Evolutionary conservation across 2,329 filamentous ascomycete genomes (phyloP).

Genomic region (Fusarium sp.): DNA sequence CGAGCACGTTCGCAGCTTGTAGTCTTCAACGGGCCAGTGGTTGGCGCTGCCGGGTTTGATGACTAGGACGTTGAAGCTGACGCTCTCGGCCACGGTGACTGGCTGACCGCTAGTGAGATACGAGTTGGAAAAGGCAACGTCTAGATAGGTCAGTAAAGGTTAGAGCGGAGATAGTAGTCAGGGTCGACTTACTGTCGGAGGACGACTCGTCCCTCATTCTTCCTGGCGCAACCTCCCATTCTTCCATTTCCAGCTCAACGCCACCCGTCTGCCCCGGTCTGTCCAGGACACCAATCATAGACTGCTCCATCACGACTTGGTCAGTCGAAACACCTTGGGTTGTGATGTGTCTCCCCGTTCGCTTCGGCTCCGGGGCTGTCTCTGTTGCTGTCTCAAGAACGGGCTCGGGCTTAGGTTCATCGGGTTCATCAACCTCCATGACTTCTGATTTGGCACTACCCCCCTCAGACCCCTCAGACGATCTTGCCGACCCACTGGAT

Average conservation of each 20-base stretch:
- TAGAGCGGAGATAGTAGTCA: not conserved
- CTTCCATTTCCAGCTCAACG: conserved; percentile 56
- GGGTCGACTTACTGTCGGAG: conserved; percentile 55
- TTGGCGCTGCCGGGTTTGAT: conserved; percentile 58
- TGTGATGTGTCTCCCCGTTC: not conserved
- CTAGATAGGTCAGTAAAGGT: conserved; percentile 44
- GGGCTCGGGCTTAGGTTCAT: conserved; percentile 1
- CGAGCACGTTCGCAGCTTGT: conserved; percentile 58
- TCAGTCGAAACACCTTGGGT: not conserved
- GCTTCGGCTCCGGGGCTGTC: not conserved
- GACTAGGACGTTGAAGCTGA: conserved; percentile 59
- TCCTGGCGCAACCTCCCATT: conserved; percentile 64
- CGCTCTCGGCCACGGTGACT: conserved; percentile 55
- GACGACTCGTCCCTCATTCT: conserved; percentile 52
- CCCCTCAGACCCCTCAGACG: conserved; percentile 14
- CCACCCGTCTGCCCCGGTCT: conserved; percentile 19
- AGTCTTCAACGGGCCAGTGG: conserved; percentile 49
- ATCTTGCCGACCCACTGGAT: conserved; percentile 5
- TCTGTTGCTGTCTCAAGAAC: not conserved
- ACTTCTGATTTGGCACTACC: not conserved
- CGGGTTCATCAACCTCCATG: conserved; percentile 24
- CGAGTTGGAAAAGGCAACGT: conserved; percentile 61
- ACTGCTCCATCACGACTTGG: not conserved
- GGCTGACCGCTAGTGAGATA: conserved; percentile 58
- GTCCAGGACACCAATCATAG: not conserved